A percentile compares a stretch with the other conserved stretches of the same genome.
These are phyloP conservation scores for Rhodocollybia butyracea DNA, from an alignment of 768 basidiomycete species.

Conservation along the genomic window DNA sequence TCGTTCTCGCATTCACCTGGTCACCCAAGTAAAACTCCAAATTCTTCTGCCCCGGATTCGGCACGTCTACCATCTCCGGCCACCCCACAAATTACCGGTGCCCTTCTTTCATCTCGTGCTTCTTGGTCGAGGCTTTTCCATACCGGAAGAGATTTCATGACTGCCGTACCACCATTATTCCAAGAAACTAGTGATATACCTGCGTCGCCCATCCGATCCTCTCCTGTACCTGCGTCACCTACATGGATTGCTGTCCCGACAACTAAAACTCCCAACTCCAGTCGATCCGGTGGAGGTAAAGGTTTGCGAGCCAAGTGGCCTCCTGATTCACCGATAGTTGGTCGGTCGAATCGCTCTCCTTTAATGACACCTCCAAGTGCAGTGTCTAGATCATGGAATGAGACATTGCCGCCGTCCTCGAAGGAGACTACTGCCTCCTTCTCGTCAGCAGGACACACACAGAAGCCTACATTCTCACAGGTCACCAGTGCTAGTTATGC, in stretches of 20 bases:
- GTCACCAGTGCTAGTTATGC: constrained; percentile 26
- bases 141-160: constrained; percentile 66
- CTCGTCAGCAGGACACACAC: constrained; percentile 36
- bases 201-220: constrained; percentile 31
- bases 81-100: constrained; percentile 30
- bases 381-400: constrained; percentile 58
- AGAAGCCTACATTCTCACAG: constrained; percentile 41
- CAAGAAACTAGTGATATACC: constrained; percentile 35
- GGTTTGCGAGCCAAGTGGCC: constrained; percentile 22
- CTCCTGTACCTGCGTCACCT: constrained; percentile 13
- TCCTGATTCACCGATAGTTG: constrained; percentile 22
- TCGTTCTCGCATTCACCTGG: neutral
- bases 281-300: neutral
- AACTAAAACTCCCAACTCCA: constrained; percentile 15
- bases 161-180: constrained; percentile 32
- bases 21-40: neutral
- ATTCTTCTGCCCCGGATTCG: neutral
- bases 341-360: constrained; percentile 10
- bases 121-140: constrained; percentile 83
- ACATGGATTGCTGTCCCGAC: constrained; percentile 20
- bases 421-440: constrained; percentile 35
- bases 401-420: constrained; percentile 28
- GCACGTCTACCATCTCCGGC: constrained; percentile 26
- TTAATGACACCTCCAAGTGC: constrained; percentile 20
- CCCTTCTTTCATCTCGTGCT: constrained; percentile 62